Base-by-base conservation (phyloP, 1,284 basidiomycete genomes). In the Apiotrichum laibachii region DNA sequence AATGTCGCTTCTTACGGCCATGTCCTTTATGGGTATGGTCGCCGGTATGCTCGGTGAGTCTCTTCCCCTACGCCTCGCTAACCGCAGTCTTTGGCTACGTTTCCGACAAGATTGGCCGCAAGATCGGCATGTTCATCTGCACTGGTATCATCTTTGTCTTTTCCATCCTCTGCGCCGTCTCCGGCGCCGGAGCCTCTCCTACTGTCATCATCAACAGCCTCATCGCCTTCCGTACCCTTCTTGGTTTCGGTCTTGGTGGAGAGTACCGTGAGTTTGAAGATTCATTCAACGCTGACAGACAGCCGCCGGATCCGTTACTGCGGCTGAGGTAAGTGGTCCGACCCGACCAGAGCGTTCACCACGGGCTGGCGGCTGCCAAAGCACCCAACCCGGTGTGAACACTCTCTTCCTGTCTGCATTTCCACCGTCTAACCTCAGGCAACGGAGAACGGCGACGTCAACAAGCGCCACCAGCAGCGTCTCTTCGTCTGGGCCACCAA, bases 231-330 rank as follows among this genome's bases (percentile, higher is more conserved):
- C 87, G 90, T 82, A 91, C 92, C 80, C 75, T 92, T 11, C 81
- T 90, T 54, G 90, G 89, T 50, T 31, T 74, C 53, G 89, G 89
- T 42, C 81, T 74, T 11, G 92, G 92, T 31, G 91, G 91, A 13
- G 90, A 94, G 74, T 95, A 96, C 66, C 92, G 49, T 50, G 19
- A 21, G 49, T 37, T 13, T 7, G 13, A 26, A 15, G 6, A 31
- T 26, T 8, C 40, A 8, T 8, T 18, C 8, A 18, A 13, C 22
- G 44, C 46, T 47, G 46, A 47, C 26, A 22, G 7, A 11, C n/a
- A 50, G 49, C 92, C 8, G 89, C 88, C 61, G 93, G 92, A 9
- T 89, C 87, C 4, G 92, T 96, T n/a, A 90, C 92, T 16, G 88
- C 88, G 3, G 88, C 89, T 1, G 93, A 96, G 73, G 89, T 47